phyloP scores from a whole-genome alignment of 805 yeast species.

The Saccharomycopsis sp. region DNA sequence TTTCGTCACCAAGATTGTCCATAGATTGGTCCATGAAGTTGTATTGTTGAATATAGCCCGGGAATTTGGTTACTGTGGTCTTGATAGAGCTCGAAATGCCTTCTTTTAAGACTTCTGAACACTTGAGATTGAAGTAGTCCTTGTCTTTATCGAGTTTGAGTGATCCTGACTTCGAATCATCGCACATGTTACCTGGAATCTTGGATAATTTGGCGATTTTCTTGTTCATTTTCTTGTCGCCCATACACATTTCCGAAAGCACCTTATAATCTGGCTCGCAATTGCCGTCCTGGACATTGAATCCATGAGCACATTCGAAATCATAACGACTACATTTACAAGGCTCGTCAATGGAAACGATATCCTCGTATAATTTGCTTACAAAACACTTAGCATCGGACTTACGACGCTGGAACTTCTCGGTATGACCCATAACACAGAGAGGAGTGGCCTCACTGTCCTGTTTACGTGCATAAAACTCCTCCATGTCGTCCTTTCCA shows the following conservation, averaged over 20 bases:
- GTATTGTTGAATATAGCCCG: constrained; percentile 49
- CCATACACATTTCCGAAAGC: constrained; percentile 26
- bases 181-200: constrained; percentile 42
- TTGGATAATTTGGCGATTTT: constrained; percentile 19
- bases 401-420: constrained; percentile 58
- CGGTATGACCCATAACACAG: constrained; percentile 68
- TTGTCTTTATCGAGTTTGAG: constrained; percentile 27
- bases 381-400: constrained; percentile 59
- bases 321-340: constrained; percentile 64
- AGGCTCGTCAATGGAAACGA: constrained; percentile 41
- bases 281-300: constrained; percentile 30
- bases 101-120: constrained; percentile 24
- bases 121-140: constrained; percentile 27
- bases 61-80: constrained; percentile 38
- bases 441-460: constrained; percentile 22
- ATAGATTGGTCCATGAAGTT: constrained; percentile 53
- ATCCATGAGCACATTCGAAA: constrained; percentile 63
- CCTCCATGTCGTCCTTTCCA: constrained; percentile 52
- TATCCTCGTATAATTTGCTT: constrained; percentile 39
- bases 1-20: constrained; percentile 46
- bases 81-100: constrained; percentile 29
- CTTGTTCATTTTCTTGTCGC: constrained; percentile 23
- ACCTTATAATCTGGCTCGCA: constrained; percentile 39
- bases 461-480: constrained; percentile 45
- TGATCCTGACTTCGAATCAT: constrained; percentile 17